Evolutionary conservation across 176 grass and related monocot genomes (phyloP), one percentile per base, ranked within the genome.

Genomic region (Rhynchospora breviuscula): DNA sequence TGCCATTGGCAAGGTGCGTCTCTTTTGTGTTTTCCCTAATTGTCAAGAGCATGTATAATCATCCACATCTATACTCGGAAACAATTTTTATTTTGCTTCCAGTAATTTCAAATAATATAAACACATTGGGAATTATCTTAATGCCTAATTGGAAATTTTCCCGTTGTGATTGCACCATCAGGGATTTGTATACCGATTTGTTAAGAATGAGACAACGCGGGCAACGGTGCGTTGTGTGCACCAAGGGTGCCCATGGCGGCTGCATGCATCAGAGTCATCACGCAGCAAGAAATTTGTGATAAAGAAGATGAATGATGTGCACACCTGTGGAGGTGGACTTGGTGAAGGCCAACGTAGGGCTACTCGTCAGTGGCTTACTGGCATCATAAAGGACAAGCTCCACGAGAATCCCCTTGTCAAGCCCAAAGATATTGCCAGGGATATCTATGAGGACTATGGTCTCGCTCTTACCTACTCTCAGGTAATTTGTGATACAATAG

Each of bases 231-330:
- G 88, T 85, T 98, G 95, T 84, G 89, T 89, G 57, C 87, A 82
- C 6, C 90, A 95, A 65, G 90, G 85, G 21, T 98, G 95, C 51
- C 68, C 92, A 49, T 98, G 95, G 95, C 81, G 95, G 43, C 84
- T 98, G 58, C 95, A 98, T 84, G 95, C 95, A 65, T 98, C 95
- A 4, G 92, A 95, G 86, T 91, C 95, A 86, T 94, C 95, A 43
- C 87, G 86, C 31, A 98, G 88, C 86, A 92, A 94, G 68, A 98
- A 98, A 40, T 94, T 98, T 88, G 89, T 98, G 53, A 93, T 98
- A 35, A 98, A 98, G 82, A 98, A 94, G 87, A 92, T 98, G 86
- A 98, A 84, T 69, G 88, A 93, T 80, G 89, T 93, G 54, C 95
- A 98, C 86, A 98, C 89, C 31, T 98, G 95, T 84, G 92, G 91